Conservation (phyloP, 2,329 filamentous ascomycete genomes). For the Scolecobasidium constrictum region DNA sequence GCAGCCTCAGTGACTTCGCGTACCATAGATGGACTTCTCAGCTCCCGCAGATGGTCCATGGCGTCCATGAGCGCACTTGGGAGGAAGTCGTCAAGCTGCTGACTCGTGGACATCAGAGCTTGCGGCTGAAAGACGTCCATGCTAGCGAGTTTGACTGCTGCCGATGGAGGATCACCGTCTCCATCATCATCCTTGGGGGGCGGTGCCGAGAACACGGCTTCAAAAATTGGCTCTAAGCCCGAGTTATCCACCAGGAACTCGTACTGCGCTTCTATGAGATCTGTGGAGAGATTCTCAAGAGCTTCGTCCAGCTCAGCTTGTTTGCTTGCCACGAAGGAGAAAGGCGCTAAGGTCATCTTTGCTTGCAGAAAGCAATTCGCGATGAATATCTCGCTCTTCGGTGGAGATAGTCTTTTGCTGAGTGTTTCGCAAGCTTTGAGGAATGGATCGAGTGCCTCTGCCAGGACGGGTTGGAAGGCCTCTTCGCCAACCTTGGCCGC, state of each 20-base stretch:
- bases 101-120: slow-evolving; percentile 55
- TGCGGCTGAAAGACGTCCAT: slow-evolving; percentile 49
- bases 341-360: slow-evolving; percentile 43
- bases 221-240: slow-evolving; percentile 55
- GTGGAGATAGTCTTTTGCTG: slow-evolving; percentile 47
- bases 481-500: slow-evolving; percentile 43
- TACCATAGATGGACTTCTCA: slow-evolving; percentile 63
- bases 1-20: slow-evolving; percentile 72
- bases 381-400: slow-evolving; percentile 55
- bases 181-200: slow-evolving; percentile 31
- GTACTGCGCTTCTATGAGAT: slow-evolving; percentile 58
- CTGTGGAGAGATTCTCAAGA: slow-evolving; percentile 44
- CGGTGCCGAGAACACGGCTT: slow-evolving; percentile 33
- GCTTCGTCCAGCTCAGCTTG: slow-evolving; percentile 48
- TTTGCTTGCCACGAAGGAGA: slow-evolving; percentile 50
- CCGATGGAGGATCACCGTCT: too few relatives aligned
- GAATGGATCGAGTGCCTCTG: slow-evolving; percentile 78
- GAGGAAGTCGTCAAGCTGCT: slow-evolving; percentile 77
- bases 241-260: slow-evolving; percentile 64
- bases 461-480: slow-evolving; percentile 64
- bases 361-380: slow-evolving; percentile 61
- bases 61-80: slow-evolving; percentile 91
- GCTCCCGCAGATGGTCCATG: slow-evolving; percentile 62
- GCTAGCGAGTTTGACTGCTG: slow-evolving; percentile 41
- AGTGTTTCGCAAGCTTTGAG: slow-evolving; percentile 64